phyloP scores from a whole-genome alignment of 257 asterid species.

The Solanum tarapatanum region DNA sequence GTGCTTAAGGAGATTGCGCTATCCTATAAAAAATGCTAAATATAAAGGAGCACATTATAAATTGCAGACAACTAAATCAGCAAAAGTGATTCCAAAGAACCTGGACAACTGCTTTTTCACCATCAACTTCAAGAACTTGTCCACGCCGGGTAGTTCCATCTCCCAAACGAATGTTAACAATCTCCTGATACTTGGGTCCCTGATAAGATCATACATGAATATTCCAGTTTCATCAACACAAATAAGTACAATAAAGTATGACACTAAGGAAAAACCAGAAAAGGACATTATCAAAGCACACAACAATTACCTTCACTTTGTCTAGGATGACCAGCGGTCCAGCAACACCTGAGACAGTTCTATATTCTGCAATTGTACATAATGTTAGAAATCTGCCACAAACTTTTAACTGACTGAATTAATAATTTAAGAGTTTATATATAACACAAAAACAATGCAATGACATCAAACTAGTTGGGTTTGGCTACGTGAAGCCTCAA shows the following conservation, averaged over 20 bases:
- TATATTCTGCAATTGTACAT: constrained; percentile 54
- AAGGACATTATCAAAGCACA: constrained; percentile 1
- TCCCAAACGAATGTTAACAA: constrained; percentile 94
- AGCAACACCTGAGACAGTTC: constrained; percentile 99
- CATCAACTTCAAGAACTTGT: constrained; percentile 95
- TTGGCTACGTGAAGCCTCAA: not conserved
- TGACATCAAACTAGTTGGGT: not conserved
- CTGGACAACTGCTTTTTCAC: constrained; percentile 99
- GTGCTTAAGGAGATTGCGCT: not conserved
- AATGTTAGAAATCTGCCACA: not conserved
- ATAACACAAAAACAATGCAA: not conserved
- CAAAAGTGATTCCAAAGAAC: constrained; percentile 16
- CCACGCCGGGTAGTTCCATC: constrained; percentile 98
- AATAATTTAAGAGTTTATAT: not conserved
- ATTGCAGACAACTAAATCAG: not conserved
- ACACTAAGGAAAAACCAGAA: not conserved
- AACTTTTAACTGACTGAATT: not conserved
- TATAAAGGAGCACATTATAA: not conserved
- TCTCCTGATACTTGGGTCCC: constrained; percentile 98
- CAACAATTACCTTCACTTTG: constrained; percentile 73
- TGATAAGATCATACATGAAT: constrained; percentile 18
- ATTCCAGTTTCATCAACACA: not conserved
- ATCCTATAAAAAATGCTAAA: not conserved
- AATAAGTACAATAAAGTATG: not conserved
- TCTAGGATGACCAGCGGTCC: constrained; percentile 97